A percentile compares a stretch with the other conserved stretches of the same genome.
These are phyloP conservation scores for Alternaria gansuensis DNA, from an alignment of 2,329 filamentous ascomycete species.

Conservation along the genomic window DNA sequence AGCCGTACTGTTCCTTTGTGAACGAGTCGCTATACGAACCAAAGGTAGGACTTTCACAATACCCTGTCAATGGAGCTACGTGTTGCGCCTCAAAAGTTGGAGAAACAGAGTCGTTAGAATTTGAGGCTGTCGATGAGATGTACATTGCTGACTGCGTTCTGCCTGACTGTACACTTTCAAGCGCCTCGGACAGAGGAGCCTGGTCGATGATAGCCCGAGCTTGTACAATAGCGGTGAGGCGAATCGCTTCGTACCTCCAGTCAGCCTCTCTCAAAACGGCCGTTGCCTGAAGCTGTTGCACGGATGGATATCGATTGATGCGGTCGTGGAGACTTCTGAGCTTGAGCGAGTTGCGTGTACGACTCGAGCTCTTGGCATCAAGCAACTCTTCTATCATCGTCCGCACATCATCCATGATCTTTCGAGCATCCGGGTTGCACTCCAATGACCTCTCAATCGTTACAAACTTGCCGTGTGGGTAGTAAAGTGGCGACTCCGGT, in stretches of 20 bases:
- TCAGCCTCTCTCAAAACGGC: slow-evolving; percentile 31
- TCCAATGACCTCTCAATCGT: slow-evolving; percentile 37
- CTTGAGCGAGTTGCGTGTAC: slow-evolving; percentile 23
- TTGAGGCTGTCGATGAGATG: slow-evolving; percentile 19
- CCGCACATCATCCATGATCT: slow-evolving; percentile 41
- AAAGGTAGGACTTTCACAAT: slow-evolving; percentile 27
- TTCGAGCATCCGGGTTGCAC: slow-evolving; percentile 27
- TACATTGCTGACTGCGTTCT: slow-evolving; percentile 10
- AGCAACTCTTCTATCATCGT: slow-evolving; percentile 47
- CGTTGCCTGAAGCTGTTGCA: slow-evolving; percentile 21
- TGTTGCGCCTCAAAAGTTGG: slow-evolving; percentile 30
- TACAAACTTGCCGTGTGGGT: slow-evolving; percentile 38
- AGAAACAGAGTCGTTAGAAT: slow-evolving; percentile 27
- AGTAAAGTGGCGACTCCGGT: slow-evolving; percentile 51
- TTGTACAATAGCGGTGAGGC: slow-evolving; percentile 44
- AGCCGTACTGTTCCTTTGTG: slow-evolving; percentile 6
- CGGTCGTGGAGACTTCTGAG: slow-evolving; percentile 33
- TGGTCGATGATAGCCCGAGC: slow-evolving; percentile 44
- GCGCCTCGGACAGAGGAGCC: slow-evolving; percentile 40
- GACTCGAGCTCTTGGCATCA: slow-evolving; percentile 30
- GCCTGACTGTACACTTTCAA: slow-evolving; percentile 24
- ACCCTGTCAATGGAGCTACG: slow-evolving; percentile 32
- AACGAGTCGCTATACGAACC: slow-evolving; percentile 15
- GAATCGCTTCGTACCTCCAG: slow-evolving; percentile 51
- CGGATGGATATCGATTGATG: slow-evolving; percentile 32